phyloP scores from a whole-genome alignment of 495 filamentous ascomycete genomes.

The Xylaria palmicola region DNA sequence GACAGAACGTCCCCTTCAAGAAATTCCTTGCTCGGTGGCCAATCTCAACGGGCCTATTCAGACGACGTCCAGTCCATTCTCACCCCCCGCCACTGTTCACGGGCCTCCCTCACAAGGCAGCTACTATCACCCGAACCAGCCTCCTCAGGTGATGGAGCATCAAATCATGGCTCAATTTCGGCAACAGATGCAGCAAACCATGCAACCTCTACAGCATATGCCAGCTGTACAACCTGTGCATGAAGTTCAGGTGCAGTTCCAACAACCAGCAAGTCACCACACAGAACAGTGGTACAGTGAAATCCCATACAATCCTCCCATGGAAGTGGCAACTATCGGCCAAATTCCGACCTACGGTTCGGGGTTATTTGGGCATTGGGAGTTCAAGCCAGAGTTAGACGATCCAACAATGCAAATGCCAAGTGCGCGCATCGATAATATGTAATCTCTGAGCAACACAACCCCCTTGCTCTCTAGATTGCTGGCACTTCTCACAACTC shows the following conservation, averaged over 20 bases:
- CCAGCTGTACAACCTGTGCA: constrained; percentile 8
- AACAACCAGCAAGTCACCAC: constrained; percentile 29
- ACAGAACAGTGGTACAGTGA: constrained; percentile 43
- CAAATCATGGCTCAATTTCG: constrained; percentile 31
- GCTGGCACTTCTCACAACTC: too few relatives aligned
- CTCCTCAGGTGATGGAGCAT: constrained; percentile 38
- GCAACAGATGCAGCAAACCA: constrained; percentile 27
- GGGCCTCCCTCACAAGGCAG: constrained; percentile 46
- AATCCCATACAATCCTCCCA: constrained; percentile 43
- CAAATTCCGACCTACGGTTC: constrained; percentile 35
- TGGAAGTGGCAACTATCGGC: constrained; percentile 42
- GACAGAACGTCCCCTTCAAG: constrained; percentile 40
- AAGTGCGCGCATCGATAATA: constrained; percentile 44
- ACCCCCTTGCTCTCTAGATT: too few relatives aligned
- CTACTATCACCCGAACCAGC: constrained; percentile 44
- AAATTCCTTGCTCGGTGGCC: constrained; percentile 42
- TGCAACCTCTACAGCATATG: constrained; percentile 15
- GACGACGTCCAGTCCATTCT: constrained; percentile 52
- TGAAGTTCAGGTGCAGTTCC: constrained; percentile 33
- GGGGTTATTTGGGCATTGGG: constrained; percentile 39
- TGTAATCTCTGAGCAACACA: too few relatives aligned
- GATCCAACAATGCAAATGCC: constrained; percentile 48
- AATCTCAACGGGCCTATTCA: constrained; percentile 40
- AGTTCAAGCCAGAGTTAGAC: constrained; percentile 45
- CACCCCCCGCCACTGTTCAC: constrained; percentile 42